Evolutionary conservation across 202 grass and related monocot species (phyloP).

Genomic region (Setaria italica): DNA sequence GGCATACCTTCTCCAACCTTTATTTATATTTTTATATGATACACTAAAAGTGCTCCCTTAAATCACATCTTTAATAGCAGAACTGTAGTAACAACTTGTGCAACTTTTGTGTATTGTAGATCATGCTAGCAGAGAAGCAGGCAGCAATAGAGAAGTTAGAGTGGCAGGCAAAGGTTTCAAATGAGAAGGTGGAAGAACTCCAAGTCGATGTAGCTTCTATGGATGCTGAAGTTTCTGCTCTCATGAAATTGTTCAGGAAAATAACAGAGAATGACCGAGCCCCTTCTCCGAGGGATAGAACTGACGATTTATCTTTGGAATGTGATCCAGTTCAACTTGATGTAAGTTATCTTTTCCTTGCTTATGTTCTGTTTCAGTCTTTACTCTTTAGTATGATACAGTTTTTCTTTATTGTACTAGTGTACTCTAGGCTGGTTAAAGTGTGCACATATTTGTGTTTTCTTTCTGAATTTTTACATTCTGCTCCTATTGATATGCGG

Average conservation of each 20-base stretch:
- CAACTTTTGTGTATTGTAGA: slow-evolving; percentile 53
- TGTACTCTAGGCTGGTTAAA: not conserved
- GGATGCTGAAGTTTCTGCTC: slow-evolving; percentile 77
- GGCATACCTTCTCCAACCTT: not conserved
- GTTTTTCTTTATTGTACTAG: not conserved
- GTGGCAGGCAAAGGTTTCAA: slow-evolving; percentile 84
- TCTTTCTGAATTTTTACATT: not conserved
- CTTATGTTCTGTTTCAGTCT: not conserved
- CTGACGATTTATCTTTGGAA: slow-evolving; percentile 46
- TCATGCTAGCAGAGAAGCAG: slow-evolving; percentile 94
- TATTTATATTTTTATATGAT: not conserved
- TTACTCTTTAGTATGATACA: not conserved
- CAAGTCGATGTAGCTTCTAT: slow-evolving; percentile 82
- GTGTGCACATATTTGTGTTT: not conserved
- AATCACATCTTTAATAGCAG: not conserved
- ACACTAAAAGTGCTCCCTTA: not conserved
- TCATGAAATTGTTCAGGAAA: slow-evolving; percentile 86
- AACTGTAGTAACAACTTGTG: not conserved
- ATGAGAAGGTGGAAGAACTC: slow-evolving; percentile 79
- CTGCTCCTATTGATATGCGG: not conserved
- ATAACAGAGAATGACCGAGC: slow-evolving; percentile 59
- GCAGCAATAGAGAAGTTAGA: slow-evolving; percentile 81
- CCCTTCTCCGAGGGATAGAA: slow-evolving; percentile 39
- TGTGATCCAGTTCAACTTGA: slow-evolving; percentile 71
- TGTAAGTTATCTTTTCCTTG: slow-evolving; percentile 58